Base-by-base conservation (phyloP, 345 rosid genomes). In the Arabis alpina region DNA sequence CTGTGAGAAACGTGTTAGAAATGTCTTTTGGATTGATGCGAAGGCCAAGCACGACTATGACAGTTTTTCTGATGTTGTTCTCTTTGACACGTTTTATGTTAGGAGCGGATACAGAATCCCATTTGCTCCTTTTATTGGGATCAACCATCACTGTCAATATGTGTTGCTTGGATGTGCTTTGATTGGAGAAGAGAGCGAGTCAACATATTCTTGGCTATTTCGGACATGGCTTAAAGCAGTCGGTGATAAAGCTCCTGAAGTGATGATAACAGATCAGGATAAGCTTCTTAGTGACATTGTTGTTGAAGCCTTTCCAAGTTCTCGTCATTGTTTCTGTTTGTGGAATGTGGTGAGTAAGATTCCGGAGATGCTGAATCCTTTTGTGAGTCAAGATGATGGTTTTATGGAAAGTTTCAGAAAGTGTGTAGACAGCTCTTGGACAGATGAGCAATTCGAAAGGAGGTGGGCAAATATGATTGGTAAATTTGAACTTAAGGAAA, bases 211-310 rank as follows among this genome's bases (percentile, higher is more conserved):
- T 4, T 84, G 86, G 88, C 34, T 84, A 23, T 73, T 84, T 79
- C 62, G 54, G 68, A 74, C 76, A 3, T 84, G 88, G 88, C 63
- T 71, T 43, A 80, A 77, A 74, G 85, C 88, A 71, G 73, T 82
- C 30, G 82, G 86, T 56, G 76, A 69, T 72, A 59, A 47, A 59
- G 69, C 76, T 71, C 76, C 73, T 51, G 43, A 61, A 60, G 73
- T 84, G 80, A 76, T 82, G 44, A 42, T 84, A 57, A 77, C 84
- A 4, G 81, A 82, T 57, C 80, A 77, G 57, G 84, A 82, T 69
- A 80, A 73, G 71, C 23, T 57, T 55, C 43, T 82, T 39, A 74
- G 80, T 53, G 58, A 54, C 54, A 75, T 64, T 39, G 75, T 78
- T 64, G 61, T 55, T 12, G 77, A 84, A 49, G 79, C 78, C 28